A percentile compares a stretch with the other conserved stretches of the same genome.
Evolutionary conservation across 2,329 filamentous ascomycete species (phyloP).

Genomic region (Passalora sequoiae): DNA sequence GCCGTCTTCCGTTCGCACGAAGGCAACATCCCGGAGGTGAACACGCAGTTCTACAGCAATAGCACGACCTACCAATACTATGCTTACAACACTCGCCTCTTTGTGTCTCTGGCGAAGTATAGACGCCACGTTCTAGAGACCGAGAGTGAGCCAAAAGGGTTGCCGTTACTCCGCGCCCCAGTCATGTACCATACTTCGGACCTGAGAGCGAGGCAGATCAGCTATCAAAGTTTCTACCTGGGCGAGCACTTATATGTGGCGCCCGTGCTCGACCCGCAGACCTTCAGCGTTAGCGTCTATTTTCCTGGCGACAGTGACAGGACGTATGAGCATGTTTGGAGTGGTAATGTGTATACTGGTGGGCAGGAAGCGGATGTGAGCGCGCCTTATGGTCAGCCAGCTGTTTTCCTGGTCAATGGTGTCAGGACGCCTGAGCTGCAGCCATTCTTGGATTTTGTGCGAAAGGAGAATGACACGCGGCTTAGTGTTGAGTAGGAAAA

Average conservation of each 20-base stretch:
- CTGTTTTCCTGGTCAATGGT: conserved; percentile 27
- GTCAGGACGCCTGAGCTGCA: conserved; percentile 21
- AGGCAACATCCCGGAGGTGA: conserved; percentile 36
- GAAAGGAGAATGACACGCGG: conserved; percentile 23
- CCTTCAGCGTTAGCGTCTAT: conserved; percentile 24
- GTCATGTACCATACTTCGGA: conserved; percentile 27
- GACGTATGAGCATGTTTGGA: conserved; percentile 29
- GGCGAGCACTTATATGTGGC: conserved; percentile 29
- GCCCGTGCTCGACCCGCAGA: conserved; percentile 25
- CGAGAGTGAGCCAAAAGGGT: conserved; percentile 26
- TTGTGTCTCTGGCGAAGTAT: conserved; percentile 33
- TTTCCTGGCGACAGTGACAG: conserved; percentile 21
- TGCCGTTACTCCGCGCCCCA: conserved; percentile 27
- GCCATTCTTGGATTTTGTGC: conserved; percentile 28
- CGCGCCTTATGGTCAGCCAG: conserved; percentile 29
- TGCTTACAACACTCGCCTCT: conserved; percentile 36
- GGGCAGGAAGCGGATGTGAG: conserved; percentile 24
- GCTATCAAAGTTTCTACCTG: conserved; percentile 30
- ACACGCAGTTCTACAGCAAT: conserved; percentile 37
- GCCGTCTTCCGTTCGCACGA: conserved; percentile 37
- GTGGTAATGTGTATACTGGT: conserved; percentile 20
- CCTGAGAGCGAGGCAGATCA: conserved; percentile 21
- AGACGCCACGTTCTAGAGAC: conserved; percentile 29
- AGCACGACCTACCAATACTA: conserved; percentile 33
- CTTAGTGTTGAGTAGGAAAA: conserved; percentile 13